Conservation (phyloP, 208 protist genomes). For the Herpetomonas samuelpessoai region DNA sequence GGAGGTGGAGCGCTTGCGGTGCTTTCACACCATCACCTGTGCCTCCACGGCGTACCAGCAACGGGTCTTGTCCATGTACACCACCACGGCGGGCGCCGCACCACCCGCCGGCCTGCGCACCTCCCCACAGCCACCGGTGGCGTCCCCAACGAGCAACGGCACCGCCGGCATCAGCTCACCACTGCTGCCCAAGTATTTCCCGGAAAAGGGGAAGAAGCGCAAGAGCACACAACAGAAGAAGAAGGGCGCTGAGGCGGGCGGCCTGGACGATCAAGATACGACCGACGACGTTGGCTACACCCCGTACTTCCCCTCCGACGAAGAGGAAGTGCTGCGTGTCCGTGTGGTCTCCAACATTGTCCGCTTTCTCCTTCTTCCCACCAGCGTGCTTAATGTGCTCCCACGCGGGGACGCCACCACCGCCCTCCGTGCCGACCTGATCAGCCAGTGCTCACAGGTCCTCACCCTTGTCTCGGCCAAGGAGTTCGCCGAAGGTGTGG, state of each 20-base stretch:
- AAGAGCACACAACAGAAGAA: background rate
- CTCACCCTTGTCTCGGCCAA: constrained; percentile 35
- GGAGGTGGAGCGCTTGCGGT: constrained; percentile 70
- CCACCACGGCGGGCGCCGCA: background rate
- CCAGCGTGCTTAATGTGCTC: constrained; percentile 57
- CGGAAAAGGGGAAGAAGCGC: background rate
- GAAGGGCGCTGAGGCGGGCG: too few species aligned
- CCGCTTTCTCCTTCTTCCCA: constrained; percentile 75
- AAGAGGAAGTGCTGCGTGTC: constrained; percentile 71
- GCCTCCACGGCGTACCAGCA: constrained; percentile 23
- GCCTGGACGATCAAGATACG: too few species aligned
- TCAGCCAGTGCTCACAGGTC: constrained; percentile 26
- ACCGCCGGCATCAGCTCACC: background rate
- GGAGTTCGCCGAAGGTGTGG: constrained; percentile 14
- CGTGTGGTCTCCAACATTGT: constrained; percentile 70
- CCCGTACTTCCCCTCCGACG: constrained; percentile 43
- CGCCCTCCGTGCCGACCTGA: constrained; percentile 35
- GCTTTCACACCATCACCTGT: constrained; percentile 54
- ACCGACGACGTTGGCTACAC: background rate
- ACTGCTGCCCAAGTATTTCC: background rate
- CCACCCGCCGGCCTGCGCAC: background rate
- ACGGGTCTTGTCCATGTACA: constrained; percentile 9
- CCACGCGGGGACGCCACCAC: constrained; percentile 18
- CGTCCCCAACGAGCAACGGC: background rate
- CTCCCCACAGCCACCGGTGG: background rate